Evolutionary conservation across 2,329 filamentous ascomycete species (phyloP).

Genomic region (Colletotrichum plurivorum): DNA sequence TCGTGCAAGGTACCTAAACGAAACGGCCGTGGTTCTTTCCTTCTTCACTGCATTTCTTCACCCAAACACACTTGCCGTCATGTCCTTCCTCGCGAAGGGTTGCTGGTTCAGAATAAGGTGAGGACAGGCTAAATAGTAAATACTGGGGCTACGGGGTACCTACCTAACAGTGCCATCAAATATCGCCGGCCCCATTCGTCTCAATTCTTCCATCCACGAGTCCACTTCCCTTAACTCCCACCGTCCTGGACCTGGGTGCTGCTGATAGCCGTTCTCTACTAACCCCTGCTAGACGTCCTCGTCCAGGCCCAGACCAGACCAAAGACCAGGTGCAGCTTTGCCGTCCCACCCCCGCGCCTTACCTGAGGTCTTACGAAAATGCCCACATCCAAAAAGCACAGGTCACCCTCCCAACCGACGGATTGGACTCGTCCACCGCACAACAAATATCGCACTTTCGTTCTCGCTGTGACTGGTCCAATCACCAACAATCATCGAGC

Average conservation of each 20-base stretch:
- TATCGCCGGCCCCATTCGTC: not conserved
- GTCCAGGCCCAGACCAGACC: not conserved
- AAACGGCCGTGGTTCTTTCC: not conserved
- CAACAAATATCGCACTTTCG: constrained; percentile 32
- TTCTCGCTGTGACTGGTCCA: not conserved
- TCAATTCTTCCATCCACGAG: not conserved
- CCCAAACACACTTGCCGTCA: not conserved
- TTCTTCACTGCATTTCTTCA: not conserved
- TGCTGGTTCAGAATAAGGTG: not conserved
- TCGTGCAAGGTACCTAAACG: no score
- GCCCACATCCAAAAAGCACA: not conserved
- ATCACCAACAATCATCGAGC: constrained; percentile 11
- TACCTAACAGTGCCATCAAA: no score
- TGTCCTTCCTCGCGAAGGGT: not conserved
- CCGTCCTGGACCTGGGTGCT: not conserved
- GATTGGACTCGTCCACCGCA: not conserved
- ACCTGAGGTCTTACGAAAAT: no score
- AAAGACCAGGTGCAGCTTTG: not conserved
- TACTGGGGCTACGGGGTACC: not conserved
- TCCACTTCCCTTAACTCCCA: not conserved
- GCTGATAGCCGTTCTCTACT: constrained; percentile 3
- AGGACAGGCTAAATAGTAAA: not conserved
- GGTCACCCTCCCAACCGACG: constrained; percentile 2
- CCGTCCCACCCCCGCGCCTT: constrained; percentile 37
- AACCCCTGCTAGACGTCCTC: not conserved